Evolutionary conservation across 2,329 filamentous ascomycete species (phyloP).

Genomic region (Botrytis aclada): DNA sequence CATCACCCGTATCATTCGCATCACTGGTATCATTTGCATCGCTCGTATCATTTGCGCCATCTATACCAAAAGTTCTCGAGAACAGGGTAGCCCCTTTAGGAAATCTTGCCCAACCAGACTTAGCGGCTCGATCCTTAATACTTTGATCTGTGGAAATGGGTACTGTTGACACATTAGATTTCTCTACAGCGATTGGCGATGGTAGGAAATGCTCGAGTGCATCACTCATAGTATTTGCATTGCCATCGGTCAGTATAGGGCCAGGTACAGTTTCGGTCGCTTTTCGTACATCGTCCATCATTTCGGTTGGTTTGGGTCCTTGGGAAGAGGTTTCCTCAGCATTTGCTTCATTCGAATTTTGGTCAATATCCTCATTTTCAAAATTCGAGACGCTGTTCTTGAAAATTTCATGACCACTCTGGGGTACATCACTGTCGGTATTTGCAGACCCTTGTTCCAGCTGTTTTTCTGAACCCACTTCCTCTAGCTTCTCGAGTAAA

Average conservation of each 20-base stretch:
- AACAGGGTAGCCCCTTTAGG: conserved; percentile 4
- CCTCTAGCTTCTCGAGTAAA: conserved; percentile 3
- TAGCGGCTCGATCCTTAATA: conserved; percentile 5
- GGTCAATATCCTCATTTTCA: background rate
- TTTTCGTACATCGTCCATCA: background rate
- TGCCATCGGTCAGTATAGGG: background rate
- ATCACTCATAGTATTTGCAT: background rate
- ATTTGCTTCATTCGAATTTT: background rate
- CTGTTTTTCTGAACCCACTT: background rate
- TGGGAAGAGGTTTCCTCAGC: background rate
- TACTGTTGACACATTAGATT: background rate
- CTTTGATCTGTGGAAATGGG: background rate
- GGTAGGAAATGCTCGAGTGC: background rate
- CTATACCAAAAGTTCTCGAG: conserved; percentile 10
- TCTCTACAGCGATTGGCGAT: background rate
- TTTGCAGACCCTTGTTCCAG: background rate
- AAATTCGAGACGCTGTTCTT: background rate
- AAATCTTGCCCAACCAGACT: conserved; percentile 12
- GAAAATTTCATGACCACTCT: background rate
- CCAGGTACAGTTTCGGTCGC: too few species aligned
- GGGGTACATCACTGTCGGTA: background rate
- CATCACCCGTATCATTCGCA: conserved; percentile 13
- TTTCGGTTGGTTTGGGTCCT: background rate
- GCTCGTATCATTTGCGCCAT: conserved; percentile 13
- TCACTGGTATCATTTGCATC: conserved; percentile 8